These are phyloP conservation scores for Aegle marmelos DNA, from an alignment of 345 rosid species.

Conservation along the genomic window DNA sequence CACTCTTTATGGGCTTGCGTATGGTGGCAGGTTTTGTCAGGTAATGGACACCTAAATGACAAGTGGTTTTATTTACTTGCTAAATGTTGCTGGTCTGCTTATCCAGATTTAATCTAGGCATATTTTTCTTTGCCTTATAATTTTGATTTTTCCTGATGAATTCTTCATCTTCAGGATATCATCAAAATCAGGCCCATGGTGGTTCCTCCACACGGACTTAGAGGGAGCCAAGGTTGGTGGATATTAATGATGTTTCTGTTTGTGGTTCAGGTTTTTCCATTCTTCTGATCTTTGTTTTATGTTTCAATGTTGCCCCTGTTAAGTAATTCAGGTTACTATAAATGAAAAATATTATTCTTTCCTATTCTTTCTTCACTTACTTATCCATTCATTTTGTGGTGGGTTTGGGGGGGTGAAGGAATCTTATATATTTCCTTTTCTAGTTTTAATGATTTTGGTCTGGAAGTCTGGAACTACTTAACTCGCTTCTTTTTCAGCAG, in stretches of 20 bases:
- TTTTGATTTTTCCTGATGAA: not conserved
- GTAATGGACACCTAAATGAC: slow-evolving; percentile 29
- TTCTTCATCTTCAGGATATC: slow-evolving; percentile 42
- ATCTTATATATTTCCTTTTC: not conserved
- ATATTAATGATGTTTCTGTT: slow-evolving; percentile 1
- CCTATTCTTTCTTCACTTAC: not conserved
- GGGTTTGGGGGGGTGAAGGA: not conserved
- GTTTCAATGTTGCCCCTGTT: not conserved
- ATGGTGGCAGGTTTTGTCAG: slow-evolving; percentile 73
- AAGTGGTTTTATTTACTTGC: not conserved
- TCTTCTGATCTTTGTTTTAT: not conserved
- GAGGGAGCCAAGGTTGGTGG: slow-evolving; percentile 34
- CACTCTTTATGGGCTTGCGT: slow-evolving; percentile 84
- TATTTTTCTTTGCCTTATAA: not conserved
- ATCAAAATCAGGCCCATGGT: slow-evolving; percentile 86
- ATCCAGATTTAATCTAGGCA: not conserved
- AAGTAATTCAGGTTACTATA: not conserved
- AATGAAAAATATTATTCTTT: not conserved
- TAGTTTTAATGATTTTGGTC: not conserved
- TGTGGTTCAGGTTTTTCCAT: not conserved
- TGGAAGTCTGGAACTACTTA: slow-evolving; percentile 2
- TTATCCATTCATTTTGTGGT: not conserved
- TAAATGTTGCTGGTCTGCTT: not conserved
- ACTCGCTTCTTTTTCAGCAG: slow-evolving; percentile 8
- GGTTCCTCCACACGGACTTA: slow-evolving; percentile 72